Percentiles rank a stretch among this genome's conserved stretches.
phyloP scores from a whole-genome alignment of 75 land plant genomes.

The Selaginella tamariscina region DNA sequence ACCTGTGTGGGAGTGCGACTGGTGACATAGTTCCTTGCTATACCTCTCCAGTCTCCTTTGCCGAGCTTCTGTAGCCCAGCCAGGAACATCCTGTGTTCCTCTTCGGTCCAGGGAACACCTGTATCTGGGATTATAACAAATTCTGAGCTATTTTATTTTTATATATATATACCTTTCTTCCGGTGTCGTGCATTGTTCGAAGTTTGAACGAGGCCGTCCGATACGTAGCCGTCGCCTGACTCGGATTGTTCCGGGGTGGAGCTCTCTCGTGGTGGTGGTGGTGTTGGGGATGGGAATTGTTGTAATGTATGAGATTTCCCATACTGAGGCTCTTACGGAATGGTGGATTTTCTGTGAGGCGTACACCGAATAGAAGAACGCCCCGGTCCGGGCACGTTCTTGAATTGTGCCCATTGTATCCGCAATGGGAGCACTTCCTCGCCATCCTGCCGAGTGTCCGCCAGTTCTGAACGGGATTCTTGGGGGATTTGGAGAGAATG shows the following conservation, averaged over 20 bases:
- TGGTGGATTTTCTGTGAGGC: slow-evolving; percentile 38
- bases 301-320: slow-evolving; percentile 34
- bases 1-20: too few relatives aligned
- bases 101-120: too few relatives aligned
- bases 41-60: too few relatives aligned
- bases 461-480: too few relatives aligned
- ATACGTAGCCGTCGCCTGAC: slow-evolving; percentile 32
- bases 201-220: slow-evolving; percentile 41
- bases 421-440: slow-evolving; percentile 64
- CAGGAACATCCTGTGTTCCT: too few relatives aligned
- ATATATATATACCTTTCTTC: slow-evolving; percentile 54
- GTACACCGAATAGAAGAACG: slow-evolving; percentile 52
- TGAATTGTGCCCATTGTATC: slow-evolving; percentile 58
- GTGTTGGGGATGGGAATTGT: slow-evolving; percentile 18
- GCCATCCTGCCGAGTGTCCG: too few relatives aligned
- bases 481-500: too few relatives aligned
- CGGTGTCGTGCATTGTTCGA: slow-evolving; percentile 28
- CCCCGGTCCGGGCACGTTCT: slow-evolving; percentile 62
- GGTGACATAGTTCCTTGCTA: too few relatives aligned
- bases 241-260: slow-evolving; percentile 20
- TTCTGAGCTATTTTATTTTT: too few relatives aligned
- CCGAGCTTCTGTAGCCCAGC: too few relatives aligned
- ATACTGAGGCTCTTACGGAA: slow-evolving; percentile 59
- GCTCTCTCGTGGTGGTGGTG: too few relatives aligned
- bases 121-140: too few relatives aligned